These are phyloP conservation scores for Miamiensis avidus DNA, from an alignment of 169 alveolate species.

Conservation along the genomic window DNA sequence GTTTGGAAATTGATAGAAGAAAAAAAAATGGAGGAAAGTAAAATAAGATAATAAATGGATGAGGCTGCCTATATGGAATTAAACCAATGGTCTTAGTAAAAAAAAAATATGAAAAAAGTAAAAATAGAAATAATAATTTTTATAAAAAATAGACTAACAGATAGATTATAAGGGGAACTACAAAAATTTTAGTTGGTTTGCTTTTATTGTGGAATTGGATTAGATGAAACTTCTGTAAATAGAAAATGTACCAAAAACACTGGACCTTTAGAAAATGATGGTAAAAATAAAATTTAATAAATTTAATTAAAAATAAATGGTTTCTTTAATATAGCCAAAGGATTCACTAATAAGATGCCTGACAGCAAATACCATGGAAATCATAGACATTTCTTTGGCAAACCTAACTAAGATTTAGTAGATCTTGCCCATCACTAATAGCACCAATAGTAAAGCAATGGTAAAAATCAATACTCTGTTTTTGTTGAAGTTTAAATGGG, in stretches of 20 bases:
- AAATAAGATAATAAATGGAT: constrained; percentile 65
- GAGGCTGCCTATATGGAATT: constrained; percentile 77
- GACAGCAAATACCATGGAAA: constrained; percentile 51
- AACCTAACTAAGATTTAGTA: constrained; percentile 49
- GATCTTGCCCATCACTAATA: neutral
- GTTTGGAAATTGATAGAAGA: constrained; percentile 77
- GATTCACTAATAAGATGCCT: constrained; percentile 61
- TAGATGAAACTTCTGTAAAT: constrained; percentile 71
- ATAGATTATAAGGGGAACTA: constrained; percentile 71
- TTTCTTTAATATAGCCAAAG: neutral
- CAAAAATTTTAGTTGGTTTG: constrained; percentile 75
- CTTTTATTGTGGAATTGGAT: constrained; percentile 79
- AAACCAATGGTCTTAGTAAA: constrained; percentile 65
- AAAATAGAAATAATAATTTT: neutral
- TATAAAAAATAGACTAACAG: constrained; percentile 47
- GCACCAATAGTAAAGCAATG: neutral
- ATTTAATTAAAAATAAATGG: neutral
- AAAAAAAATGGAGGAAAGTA: constrained; percentile 57
- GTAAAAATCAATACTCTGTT: constrained; percentile 15
- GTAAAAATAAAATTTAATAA: constrained; percentile 2
- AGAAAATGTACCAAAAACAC: constrained; percentile 62
- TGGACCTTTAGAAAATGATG: constrained; percentile 28
- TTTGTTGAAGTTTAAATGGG: constrained; percentile 27
- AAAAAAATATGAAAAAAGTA: neutral
- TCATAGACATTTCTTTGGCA: constrained; percentile 68